These are phyloP conservation scores for Trichoderma asperellum DNA, from an alignment of 2,329 filamentous ascomycete genomes.

Conservation along the genomic window DNA sequence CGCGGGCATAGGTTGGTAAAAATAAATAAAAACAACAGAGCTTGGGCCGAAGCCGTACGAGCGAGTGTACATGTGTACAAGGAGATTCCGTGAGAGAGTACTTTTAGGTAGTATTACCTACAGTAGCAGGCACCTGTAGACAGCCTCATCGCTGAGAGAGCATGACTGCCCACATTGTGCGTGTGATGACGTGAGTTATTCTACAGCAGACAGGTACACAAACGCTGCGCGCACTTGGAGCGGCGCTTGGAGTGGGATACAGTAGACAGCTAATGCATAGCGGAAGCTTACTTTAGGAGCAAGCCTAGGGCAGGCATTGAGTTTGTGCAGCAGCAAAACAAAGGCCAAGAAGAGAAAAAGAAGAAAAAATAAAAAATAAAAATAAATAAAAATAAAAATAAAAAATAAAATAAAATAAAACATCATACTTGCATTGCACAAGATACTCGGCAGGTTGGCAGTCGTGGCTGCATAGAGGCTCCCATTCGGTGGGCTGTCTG, in stretches of 20 bases:
- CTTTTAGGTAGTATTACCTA: no score
- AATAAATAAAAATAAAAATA: background rate
- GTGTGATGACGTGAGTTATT: background rate
- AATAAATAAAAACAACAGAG: conserved; percentile 14
- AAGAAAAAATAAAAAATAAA: background rate
- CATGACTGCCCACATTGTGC: background rate
- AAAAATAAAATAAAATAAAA: background rate
- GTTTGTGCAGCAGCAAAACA: background rate
- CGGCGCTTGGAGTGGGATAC: background rate
- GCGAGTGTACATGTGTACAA: background rate
- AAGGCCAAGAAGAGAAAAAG: background rate
- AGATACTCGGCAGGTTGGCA: background rate
- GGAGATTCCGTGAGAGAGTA: background rate
- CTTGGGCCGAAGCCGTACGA: conserved; percentile 4
- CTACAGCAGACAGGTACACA: background rate
- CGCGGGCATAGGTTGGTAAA: conserved; percentile 4
- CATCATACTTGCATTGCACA: background rate
- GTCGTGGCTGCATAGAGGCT: background rate
- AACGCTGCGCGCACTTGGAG: background rate
- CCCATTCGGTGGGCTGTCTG: background rate
- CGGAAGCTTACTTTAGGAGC: background rate
- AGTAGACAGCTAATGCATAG: background rate
- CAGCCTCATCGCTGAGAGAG: background rate
- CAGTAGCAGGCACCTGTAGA: no score
- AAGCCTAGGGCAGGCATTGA: background rate